Evolutionary conservation across 495 filamentous ascomycete genomes (phyloP).

Genomic region (Aspergillus olivimuriae): DNA sequence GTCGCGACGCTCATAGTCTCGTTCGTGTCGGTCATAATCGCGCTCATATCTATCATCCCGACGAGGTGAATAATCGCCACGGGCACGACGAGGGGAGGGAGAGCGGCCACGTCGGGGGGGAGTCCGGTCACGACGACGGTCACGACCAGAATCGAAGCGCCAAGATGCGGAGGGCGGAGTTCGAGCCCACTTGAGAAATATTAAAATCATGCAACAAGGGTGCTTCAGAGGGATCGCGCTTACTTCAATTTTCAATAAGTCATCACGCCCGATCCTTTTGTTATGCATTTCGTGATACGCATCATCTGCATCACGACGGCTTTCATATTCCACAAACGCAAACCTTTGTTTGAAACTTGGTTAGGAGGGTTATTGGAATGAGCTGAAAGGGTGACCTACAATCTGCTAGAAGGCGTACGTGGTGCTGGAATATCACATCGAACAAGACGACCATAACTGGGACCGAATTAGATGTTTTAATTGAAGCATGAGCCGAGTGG

Average conservation of each 20-base stretch:
- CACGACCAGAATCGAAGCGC: slow-evolving; percentile 90
- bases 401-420: slow-evolving; percentile 80
- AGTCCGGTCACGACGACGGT: slow-evolving; percentile 65
- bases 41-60: slow-evolving; percentile 86
- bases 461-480: background rate
- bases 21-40: slow-evolving; percentile 60
- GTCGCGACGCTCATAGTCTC: slow-evolving; percentile 59
- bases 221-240: too few species aligned
- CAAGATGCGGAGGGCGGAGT: slow-evolving; percentile 97
- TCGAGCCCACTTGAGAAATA: slow-evolving; percentile 73
- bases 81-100: slow-evolving; percentile 68
- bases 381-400: slow-evolving; percentile 59
- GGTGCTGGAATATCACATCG: slow-evolving; percentile 98
- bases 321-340: slow-evolving; percentile 99
- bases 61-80: slow-evolving; percentile 81
- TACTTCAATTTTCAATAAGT: slow-evolving; percentile 97
- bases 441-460: slow-evolving; percentile 94
- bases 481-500: background rate
- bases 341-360: slow-evolving; percentile 65
- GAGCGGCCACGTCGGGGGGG: slow-evolving; percentile 74
- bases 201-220: background rate
- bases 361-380: slow-evolving; percentile 14
- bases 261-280: slow-evolving; percentile 94
- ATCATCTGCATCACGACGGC: slow-evolving; percentile 97
- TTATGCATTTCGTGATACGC: slow-evolving; percentile 99